Base-by-base conservation (phyloP, 192 early-diverging fungal species). In the Coemansia sp. region DNA sequence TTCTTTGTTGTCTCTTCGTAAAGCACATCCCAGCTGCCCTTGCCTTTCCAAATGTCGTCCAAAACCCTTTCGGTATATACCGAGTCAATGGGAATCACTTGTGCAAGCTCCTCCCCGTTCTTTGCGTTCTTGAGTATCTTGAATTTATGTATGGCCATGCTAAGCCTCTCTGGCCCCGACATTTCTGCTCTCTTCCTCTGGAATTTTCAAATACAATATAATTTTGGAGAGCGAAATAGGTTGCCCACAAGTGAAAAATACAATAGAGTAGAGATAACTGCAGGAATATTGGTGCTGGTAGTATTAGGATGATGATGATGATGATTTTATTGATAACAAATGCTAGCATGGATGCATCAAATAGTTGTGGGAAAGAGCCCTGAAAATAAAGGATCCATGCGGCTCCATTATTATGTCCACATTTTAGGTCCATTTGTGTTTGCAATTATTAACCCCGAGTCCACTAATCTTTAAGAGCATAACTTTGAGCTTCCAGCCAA, bases 21-120 rank as follows among this genome's bases (percentile, higher is more conserved):
- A 18, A 82, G 36, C 8, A 48, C 41, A 36, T 59, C 57, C 71
- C 67, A 77, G 69, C 19, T 65, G 16, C 74, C 75, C 26, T 82
- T 67, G 3, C 36, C 57, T 6, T 42, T 61, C 21, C 43, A 55
- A 2, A 82, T 65, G 13, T 77, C 71, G 21, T 65, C 59, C 11
- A 81, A 67, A 5, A 81, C 69, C 10, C 32, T 47, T 22, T 48
- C 41, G 0, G 79, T 69, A 41, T 81, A 76, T 22, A 26, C 8
- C 2, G 73, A 75, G 61, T 55, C 22, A 11, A 76, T 62, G 46
- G 48, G 51, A 8, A 81, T 46, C 32, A 69, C 46, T 10, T 66
- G 54, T 9, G 69, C 62, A 41, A 81, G 54, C 68, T 76, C 79
- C 10, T 59, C 63, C 18, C 67, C 67, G 22, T 69, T 67, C 39